Conservation (phyloP, 2,329 filamentous ascomycete species). For the Aspergillus uvarum region DNA sequence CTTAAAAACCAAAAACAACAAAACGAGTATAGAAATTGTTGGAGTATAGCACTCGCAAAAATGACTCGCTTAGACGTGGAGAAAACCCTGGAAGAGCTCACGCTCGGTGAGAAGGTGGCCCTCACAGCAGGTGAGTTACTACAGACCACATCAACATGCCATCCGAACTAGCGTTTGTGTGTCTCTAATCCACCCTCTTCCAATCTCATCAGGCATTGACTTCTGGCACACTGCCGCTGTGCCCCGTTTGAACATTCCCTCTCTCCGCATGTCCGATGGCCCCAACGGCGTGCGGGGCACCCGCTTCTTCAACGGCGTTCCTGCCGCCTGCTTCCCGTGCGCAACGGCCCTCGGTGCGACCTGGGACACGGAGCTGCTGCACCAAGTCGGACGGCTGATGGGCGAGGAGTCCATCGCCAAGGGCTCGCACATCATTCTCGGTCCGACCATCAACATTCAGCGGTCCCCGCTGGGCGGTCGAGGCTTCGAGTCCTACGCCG, state of each 20-base stretch:
- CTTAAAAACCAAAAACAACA: not conserved
- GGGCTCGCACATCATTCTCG: slow-evolving; percentile 71
- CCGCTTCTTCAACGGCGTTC: slow-evolving; percentile 64
- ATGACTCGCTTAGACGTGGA: slow-evolving; percentile 41
- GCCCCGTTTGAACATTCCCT: slow-evolving; percentile 61
- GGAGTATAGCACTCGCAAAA: slow-evolving; percentile 6
- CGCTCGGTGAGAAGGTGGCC: slow-evolving; percentile 58
- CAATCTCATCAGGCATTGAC: slow-evolving; percentile 43
- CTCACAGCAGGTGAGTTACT: slow-evolving; percentile 35
- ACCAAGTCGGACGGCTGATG: slow-evolving; percentile 68
- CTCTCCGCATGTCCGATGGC: slow-evolving; percentile 67
- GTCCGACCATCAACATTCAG: slow-evolving; percentile 78
- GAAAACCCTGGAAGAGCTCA: slow-evolving; percentile 55
- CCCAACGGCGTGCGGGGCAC: slow-evolving; percentile 69
- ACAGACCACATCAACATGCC: not conserved
- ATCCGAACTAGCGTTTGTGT: not conserved
- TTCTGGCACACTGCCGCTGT: slow-evolving; percentile 70
- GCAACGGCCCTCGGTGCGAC: slow-evolving; percentile 76
- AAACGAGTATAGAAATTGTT: not conserved
- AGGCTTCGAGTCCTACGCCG: slow-evolving; percentile 84
- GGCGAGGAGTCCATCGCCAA: slow-evolving; percentile 71
- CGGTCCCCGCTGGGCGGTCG: slow-evolving; percentile 78
- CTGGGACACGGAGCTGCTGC: slow-evolving; percentile 71
- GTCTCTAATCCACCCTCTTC: not conserved
- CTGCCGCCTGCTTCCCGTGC: slow-evolving; percentile 77